Base-by-base conservation (phyloP, 768 basidiomycete genomes). In the Candolleomyces efflorescens region DNA sequence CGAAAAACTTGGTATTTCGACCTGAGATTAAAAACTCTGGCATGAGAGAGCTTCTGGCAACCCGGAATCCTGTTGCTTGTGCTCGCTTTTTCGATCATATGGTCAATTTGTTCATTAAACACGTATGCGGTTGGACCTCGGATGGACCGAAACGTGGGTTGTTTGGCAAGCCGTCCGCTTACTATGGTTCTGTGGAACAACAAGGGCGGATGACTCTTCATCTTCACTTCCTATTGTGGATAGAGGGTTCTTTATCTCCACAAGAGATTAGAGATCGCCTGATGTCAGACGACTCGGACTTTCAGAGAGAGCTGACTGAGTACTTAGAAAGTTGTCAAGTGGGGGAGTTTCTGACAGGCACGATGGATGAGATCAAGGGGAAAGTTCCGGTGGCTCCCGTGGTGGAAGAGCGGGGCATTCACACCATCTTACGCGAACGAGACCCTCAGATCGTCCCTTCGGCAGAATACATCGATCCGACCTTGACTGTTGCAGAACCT, bases 291-390 rank as follows among this genome's bases (percentile, higher is more conserved):
- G 22, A 54, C 23, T 11, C 13, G 5, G 53, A 41, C 4, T 54
- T 54, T 23, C 6, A 7, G 18, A 54, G 22, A 20, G 6, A 18
- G 13, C 12, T 54, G 3, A 22, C 43, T 15, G 37, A 23, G 15
- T 54, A 54, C 22, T n/a, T 54, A 13, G 75, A 76, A 55, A 54
- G 59, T 17, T 55, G 54, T 17, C 69, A 72, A 57, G 47, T 58
- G 1, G 76, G 74, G 6, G 66, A 73, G 24, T 73, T 73, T 47
- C 12, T 60, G 7, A 67, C 63, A 9, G 71, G 67, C 1, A 56
- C 64, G 0, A 55, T 64, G 22, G 59, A 60, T 5, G 59, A 68
- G 0, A 56, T 49, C 12, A 49, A n/a, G n/a, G n/a, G n/a, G n/a
- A n/a, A n/a, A n/a, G n/a, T n/a, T n/a, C n/a, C n/a, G n/a, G n/a